Evolutionary conservation across 805 yeast genomes (phyloP).

Genomic region (Debaryomyces hansenii): DNA sequence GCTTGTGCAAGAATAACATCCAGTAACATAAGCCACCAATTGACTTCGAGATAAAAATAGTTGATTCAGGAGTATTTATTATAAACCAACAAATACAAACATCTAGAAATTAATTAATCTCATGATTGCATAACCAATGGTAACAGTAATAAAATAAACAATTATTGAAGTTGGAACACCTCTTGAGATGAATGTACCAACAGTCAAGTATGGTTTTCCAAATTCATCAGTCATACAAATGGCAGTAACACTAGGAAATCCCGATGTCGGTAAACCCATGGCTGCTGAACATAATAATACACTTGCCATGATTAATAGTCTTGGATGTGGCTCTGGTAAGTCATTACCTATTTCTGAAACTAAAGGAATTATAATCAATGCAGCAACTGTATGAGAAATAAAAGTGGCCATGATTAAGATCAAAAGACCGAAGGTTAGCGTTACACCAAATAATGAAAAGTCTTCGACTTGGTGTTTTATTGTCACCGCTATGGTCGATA

Average conservation of each 20-base stretch:
- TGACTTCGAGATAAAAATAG: no score
- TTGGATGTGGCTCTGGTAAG: conserved; percentile 78
- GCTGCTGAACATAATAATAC: conserved; percentile 85
- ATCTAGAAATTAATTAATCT: conserved; percentile 27
- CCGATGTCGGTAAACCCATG: conserved; percentile 97
- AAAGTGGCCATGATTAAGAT: conserved; percentile 87
- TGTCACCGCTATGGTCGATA: conserved; percentile 69
- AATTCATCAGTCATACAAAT: conserved; percentile 91
- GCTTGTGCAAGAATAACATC: no score
- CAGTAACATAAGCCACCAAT: no score
- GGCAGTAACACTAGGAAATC: conserved; percentile 97
- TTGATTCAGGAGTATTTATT: no score
- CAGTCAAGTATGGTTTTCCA: conserved; percentile 87
- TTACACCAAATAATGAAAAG: conserved; percentile 69
- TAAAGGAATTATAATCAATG: conserved; percentile 86
- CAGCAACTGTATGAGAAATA: conserved; percentile 96
- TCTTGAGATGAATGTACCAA: conserved; percentile 78
- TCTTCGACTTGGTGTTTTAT: conserved; percentile 68
- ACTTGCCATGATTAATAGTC: conserved; percentile 67
- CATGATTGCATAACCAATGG: conserved; percentile 80
- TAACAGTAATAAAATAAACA: conserved; percentile 68
- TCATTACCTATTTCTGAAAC: conserved; percentile 86
- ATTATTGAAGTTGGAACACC: conserved; percentile 88
- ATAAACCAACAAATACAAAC: no score
- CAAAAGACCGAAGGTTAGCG: conserved; percentile 77